Evolutionary conservation across 352 stramenopile genomes (phyloP), one percentile per base, ranked within the genome.

Genomic region (Globisporangium echinulatum): DNA sequence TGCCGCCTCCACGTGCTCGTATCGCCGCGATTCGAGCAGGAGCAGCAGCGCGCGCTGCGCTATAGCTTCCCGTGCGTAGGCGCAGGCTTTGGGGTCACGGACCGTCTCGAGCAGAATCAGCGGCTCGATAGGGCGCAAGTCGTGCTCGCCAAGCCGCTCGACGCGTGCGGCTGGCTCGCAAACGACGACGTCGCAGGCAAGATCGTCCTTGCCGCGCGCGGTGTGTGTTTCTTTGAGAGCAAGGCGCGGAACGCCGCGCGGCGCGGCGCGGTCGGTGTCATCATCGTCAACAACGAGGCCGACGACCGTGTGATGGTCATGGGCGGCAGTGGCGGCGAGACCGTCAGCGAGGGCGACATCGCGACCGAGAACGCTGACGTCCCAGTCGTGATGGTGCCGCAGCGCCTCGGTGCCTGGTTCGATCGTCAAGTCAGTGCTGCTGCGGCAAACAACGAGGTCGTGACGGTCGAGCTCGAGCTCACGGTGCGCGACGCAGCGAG

Each of bases 281-380:
- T 92, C 46, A 64, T 92, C 36, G 64, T 83, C 17, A 92, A 91
- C 61, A 77, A 77, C 25, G 77, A 87, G 25, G 69, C 86, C 17
- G 69, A 77, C 1, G 69, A 90, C 50, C 66, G 67, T 11, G 72
- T 94, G 42, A 91, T 93, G 70, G 77, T 92, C 58, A 94, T 94
- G 85, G 83, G 76, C 39, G 71, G 78, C 15, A 70, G 73, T 5
- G 66, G 59, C 6, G 64, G 11, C 17, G 52, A 47, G 7, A 64
- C 44, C 7, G 57, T 65, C 10, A 67, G 77, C 3, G 56, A 52
- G 7, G 49, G 42, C 49, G 46, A 63, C 4, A 54, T 13, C 36
- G 54, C 47, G 13, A 46, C 52, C 8, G 37, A 60, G 52, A 52
- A 6, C 0, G 37, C 9, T 10, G 49, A 64, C 5, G 66, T 88